Conservation (phyloP, 768 basidiomycete genomes). For the Pleurotus tuoliensis region DNA sequence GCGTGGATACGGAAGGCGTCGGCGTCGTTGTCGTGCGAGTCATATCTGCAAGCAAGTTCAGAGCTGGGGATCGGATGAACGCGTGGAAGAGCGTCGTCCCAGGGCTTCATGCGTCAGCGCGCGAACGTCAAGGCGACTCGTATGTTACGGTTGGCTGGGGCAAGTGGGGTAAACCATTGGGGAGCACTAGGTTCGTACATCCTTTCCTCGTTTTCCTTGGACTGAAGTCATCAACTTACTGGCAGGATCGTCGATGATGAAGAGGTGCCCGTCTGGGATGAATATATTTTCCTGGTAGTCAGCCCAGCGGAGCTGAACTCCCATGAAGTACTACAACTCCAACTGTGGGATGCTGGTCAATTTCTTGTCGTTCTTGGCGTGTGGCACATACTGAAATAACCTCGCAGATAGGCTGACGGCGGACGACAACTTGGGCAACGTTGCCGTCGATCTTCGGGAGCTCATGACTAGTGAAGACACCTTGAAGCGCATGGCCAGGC, state of each 20-base stretch:
- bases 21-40: slow-evolving; percentile 67
- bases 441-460: slow-evolving; percentile 36
- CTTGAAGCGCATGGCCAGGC: slow-evolving; percentile 42
- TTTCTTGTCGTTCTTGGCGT: background rate
- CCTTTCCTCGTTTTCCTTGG: background rate
- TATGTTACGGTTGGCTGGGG: slow-evolving; percentile 69
- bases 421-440: slow-evolving; percentile 47
- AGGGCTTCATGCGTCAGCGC: slow-evolving; percentile 9
- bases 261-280: slow-evolving; percentile 64
- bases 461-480: slow-evolving; percentile 29
- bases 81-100: slow-evolving; percentile 22
- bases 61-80: slow-evolving; percentile 32
- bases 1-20: slow-evolving; percentile 60
- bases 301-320: slow-evolving; percentile 63
- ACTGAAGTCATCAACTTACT: background rate
- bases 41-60: slow-evolving; percentile 53
- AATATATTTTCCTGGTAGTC: slow-evolving; percentile 60
- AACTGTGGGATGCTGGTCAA: slow-evolving; percentile 71
- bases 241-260: slow-evolving; percentile 58
- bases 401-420: slow-evolving; percentile 35
- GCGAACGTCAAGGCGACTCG: slow-evolving; percentile 36
- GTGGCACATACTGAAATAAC: background rate
- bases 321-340: slow-evolving; percentile 57
- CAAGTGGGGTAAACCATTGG: slow-evolving; percentile 58
- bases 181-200: slow-evolving; percentile 50